Evolutionary conservation across 805 yeast species (phyloP).

Genomic region (Millerago galiae): DNA sequence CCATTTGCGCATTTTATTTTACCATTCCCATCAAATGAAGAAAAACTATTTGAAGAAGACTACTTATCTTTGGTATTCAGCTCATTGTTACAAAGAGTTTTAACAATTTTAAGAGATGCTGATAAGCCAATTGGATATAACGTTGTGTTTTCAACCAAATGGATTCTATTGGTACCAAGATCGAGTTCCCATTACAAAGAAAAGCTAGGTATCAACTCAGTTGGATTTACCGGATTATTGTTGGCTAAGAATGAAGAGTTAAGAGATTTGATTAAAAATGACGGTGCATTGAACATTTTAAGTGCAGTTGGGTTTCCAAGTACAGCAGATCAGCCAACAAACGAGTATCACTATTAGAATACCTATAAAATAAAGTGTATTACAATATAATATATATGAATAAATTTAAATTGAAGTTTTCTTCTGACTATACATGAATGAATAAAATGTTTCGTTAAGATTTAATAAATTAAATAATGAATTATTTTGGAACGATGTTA

Average conservation of each 20-base stretch:
- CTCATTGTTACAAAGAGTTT: conserved; percentile 61
- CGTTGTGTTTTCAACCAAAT: conserved; percentile 70
- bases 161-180: conserved; percentile 88
- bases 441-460: conserved; percentile 1
- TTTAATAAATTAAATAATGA: background rate
- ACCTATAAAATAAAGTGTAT: background rate
- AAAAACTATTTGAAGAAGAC: conserved; percentile 42
- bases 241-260: conserved; percentile 64
- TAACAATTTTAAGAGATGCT: conserved; percentile 58
- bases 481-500: conserved; percentile 40
- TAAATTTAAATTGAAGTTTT: too few relatives aligned
- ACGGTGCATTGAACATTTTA: conserved; percentile 46
- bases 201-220: conserved; percentile 59
- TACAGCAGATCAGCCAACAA: conserved; percentile 48
- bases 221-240: conserved; percentile 75
- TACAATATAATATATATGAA: background rate
- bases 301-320: conserved; percentile 61
- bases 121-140: conserved; percentile 60
- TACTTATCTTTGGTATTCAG: conserved; percentile 62
- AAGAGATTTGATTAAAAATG: conserved; percentile 37
- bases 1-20: conserved; percentile 80
- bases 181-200: conserved; percentile 42
- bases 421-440: conserved; percentile 9
- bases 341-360: conserved; percentile 54
- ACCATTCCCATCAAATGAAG: conserved; percentile 43